Evolutionary conservation across 1,139 yeast genomes (phyloP), one percentile per base, ranked within the genome.

Genomic region (Zygoascus hellenicus): DNA sequence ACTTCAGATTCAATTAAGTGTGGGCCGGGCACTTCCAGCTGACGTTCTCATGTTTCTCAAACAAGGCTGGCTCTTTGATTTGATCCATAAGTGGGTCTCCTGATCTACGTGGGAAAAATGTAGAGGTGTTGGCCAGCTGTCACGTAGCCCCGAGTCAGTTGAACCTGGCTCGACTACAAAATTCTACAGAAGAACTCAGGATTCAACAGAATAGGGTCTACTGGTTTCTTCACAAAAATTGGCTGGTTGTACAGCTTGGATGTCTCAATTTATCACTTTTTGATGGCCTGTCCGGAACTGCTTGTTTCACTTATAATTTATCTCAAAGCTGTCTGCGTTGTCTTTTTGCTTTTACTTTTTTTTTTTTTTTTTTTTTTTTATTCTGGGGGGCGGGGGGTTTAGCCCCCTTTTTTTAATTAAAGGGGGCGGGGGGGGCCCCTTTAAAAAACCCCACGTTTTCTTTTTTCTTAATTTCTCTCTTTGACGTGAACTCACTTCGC

Each of bases 371-470:
- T 17, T 36, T 35, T 16, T 35, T 35, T 11, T n/a, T 15, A 2
- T 16, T 5, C 37, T 7, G 22, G 17, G 39, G 16, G 29, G 19
- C 22, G 13, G 14, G 39, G 13, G 37, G 6, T 15, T 29, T 10
- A 17, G 7, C 6, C 39, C 16, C 39, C 39, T 19, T 29, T 36
- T 36, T 36, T 17, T 36, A 36, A 36, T 4, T 4, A 22, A 22
- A 22, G 26, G 26, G 26, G 26, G 26, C 26, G 26, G 4, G 26
- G 7, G 4, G 26, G 26, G 26, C 26, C 26, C 26, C 7, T 22
- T 5, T 22, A 22, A 34, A 36, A 36, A 26, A 28, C 19, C 16
- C 39, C 39, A 36, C 39, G 39, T 36, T 36, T n/a, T 28, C 39
- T 29, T 14, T 36, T 16, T 19, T 34, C n/a, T 5, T 22, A 22